Conservation (phyloP, 148 eudicot genomes). For the Silene latifolia region DNA sequence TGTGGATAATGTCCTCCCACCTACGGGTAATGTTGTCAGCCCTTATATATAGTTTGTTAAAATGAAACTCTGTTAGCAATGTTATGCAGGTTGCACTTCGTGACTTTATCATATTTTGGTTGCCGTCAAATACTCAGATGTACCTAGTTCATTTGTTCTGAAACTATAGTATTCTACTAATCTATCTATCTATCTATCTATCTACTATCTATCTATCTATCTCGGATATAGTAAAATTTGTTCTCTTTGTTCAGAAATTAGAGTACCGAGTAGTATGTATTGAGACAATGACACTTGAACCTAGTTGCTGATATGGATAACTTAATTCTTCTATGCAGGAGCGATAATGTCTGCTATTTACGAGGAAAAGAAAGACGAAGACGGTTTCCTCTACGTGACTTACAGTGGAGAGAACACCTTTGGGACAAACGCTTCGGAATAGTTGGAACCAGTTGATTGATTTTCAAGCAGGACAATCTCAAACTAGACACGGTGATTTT, state of each 20-base stretch:
- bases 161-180: no score
- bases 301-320: neutral
- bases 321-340: constrained; percentile 33
- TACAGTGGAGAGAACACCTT: constrained; percentile 78
- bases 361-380: constrained; percentile 73
- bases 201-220: no score
- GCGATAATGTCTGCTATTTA: constrained; percentile 60
- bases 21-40: constrained; percentile 45
- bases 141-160: no score
- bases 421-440: constrained; percentile 29
- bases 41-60: neutral
- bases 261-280: no score
- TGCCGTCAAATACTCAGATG: no score
- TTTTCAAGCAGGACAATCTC: neutral
- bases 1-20: constrained; percentile 66
- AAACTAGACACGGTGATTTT: neutral
- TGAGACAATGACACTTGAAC: neutral
- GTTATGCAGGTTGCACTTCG: no score
- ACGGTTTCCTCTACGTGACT: constrained; percentile 66
- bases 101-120: no score
- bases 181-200: no score
- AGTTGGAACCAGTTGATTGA: constrained; percentile 9
- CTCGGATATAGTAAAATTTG: no score
- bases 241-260: no score
- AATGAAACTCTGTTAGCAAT: neutral